Evolutionary conservation across 2,329 filamentous ascomycete genomes (phyloP).

Genomic region (Fonsecaea nubica): DNA sequence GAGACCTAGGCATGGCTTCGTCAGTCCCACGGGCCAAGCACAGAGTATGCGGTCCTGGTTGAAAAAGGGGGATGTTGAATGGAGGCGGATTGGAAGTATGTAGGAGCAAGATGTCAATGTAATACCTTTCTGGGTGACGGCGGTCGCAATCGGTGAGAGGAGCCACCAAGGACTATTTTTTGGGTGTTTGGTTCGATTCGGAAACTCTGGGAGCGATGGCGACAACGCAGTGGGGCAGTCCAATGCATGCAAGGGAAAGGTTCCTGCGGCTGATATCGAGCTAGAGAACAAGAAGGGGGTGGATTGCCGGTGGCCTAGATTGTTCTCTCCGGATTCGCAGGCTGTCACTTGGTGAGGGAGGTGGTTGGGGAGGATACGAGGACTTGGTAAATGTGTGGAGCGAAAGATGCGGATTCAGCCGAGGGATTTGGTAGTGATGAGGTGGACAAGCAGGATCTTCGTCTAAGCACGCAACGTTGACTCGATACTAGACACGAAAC

Average conservation of each 20-base stretch:
- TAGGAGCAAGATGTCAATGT: not conserved
- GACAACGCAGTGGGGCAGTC: conserved; percentile 7
- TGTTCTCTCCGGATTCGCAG: not conserved
- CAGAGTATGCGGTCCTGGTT: conserved; percentile 6
- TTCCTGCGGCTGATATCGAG: conserved; percentile 2
- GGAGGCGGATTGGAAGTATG: not conserved
- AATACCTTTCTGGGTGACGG: conserved; percentile 6
- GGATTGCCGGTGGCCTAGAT: not conserved
- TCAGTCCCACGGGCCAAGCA: conserved; percentile 10
- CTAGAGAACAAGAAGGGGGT: conserved; percentile 5
- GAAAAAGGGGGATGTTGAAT: conserved; percentile 13
- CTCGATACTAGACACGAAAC: not conserved
- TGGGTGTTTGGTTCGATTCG: not conserved
- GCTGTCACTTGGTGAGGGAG: not conserved
- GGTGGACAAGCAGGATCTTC: not conserved
- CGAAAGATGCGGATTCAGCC: not conserved
- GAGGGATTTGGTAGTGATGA: not conserved
- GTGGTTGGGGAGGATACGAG: not conserved
- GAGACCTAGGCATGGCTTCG: conserved; percentile 28
- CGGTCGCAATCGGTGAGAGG: conserved; percentile 1
- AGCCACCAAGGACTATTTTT: not conserved
- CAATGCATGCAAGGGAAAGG: conserved; percentile 1
- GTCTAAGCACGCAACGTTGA: conserved; percentile 10
- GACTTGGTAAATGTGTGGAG: not conserved
- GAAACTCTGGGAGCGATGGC: conserved; percentile 6